Conservation (phyloP, 257 asterid genomes). For the Solanum neorickii region DNA sequence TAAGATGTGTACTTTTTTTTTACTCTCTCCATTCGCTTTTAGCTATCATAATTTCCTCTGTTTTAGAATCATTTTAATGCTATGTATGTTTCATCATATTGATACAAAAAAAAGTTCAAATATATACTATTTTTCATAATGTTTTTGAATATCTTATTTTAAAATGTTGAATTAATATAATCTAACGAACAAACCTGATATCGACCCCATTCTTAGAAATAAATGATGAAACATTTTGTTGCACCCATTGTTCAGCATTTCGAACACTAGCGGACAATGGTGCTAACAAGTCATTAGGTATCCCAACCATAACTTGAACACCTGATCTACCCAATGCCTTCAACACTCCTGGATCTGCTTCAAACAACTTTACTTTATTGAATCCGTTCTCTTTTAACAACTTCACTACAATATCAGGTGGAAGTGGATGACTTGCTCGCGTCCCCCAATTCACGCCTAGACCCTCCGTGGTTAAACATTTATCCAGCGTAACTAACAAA, state of each 20-base stretch:
- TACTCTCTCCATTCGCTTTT: fast-evolving
- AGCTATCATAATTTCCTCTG: too few species aligned
- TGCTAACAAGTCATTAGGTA: slow-evolving; percentile 78
- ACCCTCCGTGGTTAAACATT: slow-evolving; percentile 18
- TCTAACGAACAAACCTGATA: slow-evolving; percentile 32
- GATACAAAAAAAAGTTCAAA: too few species aligned
- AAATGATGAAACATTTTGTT: slow-evolving; percentile 49
- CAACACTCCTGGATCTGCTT: slow-evolving; percentile 57
- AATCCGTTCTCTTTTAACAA: slow-evolving; percentile 73
- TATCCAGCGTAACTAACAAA: slow-evolving; percentile 1
- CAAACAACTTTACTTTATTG: slow-evolving; percentile 77
- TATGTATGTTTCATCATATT: too few species aligned
- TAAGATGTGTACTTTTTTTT: too few species aligned
- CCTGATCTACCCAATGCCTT: slow-evolving; percentile 67
- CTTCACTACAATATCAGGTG: slow-evolving; percentile 53
- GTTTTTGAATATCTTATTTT: too few species aligned
- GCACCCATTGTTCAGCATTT: slow-evolving; percentile 76
- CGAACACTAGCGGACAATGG: slow-evolving; percentile 46
- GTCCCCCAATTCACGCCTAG: slow-evolving; percentile 71
- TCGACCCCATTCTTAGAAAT: slow-evolving; percentile 62
- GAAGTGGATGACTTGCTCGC: slow-evolving; percentile 52
- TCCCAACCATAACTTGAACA: slow-evolving; percentile 86
- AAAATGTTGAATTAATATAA: too few species aligned
- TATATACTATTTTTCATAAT: fast-evolving
- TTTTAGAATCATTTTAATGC: too few species aligned